Evolutionary conservation across 257 asterid genomes (phyloP).

Genomic region (Penstemon davidsonii): DNA sequence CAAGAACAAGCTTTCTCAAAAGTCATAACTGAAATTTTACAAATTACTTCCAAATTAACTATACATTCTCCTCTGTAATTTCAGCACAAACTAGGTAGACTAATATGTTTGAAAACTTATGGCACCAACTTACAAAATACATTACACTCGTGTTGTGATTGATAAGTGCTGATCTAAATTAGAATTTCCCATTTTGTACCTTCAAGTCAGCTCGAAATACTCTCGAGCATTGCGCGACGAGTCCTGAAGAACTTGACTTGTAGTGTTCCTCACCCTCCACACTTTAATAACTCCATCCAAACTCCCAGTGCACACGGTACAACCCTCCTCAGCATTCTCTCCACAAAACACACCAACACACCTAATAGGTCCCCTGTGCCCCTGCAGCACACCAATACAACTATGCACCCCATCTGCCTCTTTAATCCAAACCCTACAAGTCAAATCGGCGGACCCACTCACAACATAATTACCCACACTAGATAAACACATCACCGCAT

Average conservation of each 20-base stretch:
- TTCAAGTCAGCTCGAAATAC: constrained; percentile 63
- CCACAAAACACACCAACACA: constrained; percentile 51
- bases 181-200: neutral
- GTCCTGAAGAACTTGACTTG: constrained; percentile 18
- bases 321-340: constrained; percentile 61
- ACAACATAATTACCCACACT: constrained; percentile 50
- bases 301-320: constrained; percentile 83
- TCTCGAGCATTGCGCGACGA: constrained; percentile 45
- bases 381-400: constrained; percentile 69
- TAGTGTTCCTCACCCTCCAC: constrained; percentile 62
- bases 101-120: no score
- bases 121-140: no score
- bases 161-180: no score
- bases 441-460: constrained; percentile 85
- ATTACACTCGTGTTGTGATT: no score
- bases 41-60: no score
- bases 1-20: no score
- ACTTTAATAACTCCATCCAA: constrained; percentile 82
- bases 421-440: constrained; percentile 70
- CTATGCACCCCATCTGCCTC: constrained; percentile 64
- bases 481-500: constrained; percentile 79
- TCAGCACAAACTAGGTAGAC: no score
- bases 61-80: no score
- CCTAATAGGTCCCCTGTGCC: constrained; percentile 88
- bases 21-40: no score